Evolutionary conservation across 2,329 filamentous ascomycete species (phyloP), one percentile per base, ranked within the genome.

Genomic region (Colletotrichum theobromicola): DNA sequence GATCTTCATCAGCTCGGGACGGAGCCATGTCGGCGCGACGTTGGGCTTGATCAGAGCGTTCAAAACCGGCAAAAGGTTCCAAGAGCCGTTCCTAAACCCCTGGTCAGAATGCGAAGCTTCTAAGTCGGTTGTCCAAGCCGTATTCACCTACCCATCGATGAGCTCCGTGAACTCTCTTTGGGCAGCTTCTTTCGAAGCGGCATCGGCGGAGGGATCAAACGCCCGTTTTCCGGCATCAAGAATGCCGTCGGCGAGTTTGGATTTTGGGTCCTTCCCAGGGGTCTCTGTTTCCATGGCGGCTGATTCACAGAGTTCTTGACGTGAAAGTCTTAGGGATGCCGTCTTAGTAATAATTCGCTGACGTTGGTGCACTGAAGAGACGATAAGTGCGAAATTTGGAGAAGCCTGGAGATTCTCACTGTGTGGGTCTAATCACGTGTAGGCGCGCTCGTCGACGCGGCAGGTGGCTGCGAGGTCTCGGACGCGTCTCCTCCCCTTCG

Each of bases 41-140:
- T 88, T 88, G 13, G 93, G 92, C 75, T 93, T 91, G 37, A 94
- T 89, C 24, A 94, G 85, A 21, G 89, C 85, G 74, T 92, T 94
- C 57, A 95, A 82, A 6, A 90, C 87, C 10, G 89, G 90, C 26
- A 94, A 83, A 10, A 94, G 86, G 32, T 85, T 87, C 78, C 89
- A 89, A 35, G 88, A 88, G 18, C 86, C 70, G 42, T 75, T 75
- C 53, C 73, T 75, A 74, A 24, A 53, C 9, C 16, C 21, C n/a
- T 42, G 21, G 63, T 75, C 53, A 75, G 73, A 74, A 74, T 34
- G 30, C 24, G 46, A 86, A 75, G 73, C 74, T 70, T 79, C 75
- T 12, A 7, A 50, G 42, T 13, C 42, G 24, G 50, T 13, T 24
- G 21, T 16, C 24, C 37, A 50, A 42, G 28, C 34, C 26, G 64